Evolutionary conservation across 148 eudicot genomes (phyloP), one percentile per base, ranked within the genome.

Genomic region (Amaranthus palmeri): DNA sequence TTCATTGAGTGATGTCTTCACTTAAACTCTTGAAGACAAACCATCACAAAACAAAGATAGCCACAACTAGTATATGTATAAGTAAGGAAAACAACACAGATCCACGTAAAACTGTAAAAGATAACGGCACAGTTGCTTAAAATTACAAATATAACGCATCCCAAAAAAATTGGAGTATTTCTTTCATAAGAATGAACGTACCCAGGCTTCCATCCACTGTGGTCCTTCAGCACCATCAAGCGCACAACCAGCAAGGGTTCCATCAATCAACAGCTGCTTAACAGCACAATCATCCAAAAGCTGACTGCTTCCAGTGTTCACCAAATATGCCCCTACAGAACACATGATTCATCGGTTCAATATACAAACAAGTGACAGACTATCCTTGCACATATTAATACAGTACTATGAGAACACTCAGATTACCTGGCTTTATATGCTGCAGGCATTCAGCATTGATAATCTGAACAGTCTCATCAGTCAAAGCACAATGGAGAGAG

Each of bases 131-230:
- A 17, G 10, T 1, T 43, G 18, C 44, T 62, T 42, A 59, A 7
- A 59, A 4, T 40, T 59, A 36, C 43, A 25, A 9, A 7, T 45
- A 63, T 45, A 25, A 25, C 36, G 51, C 18, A 10, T 45, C 46
- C 6, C n/a, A 63, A 12, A 45, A 4, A 42, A 6, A 36, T 2
- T 7, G 44, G 11, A 7, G 50, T 6, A 41, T 44, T 46, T 5
- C 54, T 67, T 61, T 65, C 69, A 74, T 45, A 69, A 50, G 17
- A 83, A 41, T 65, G 64, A 85, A 60, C 87, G 72, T 95, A 95
- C 99, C 99, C 99, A 95, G 78, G 99, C 99, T 88, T 95, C 99
- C 99, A 95, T 95, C 99, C 99, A 95, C 57, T 95, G 99, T 49
- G 99, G 99, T 55, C 99, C 99, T 86, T 95, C 99, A 73, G 99